Base-by-base conservation (phyloP, 495 filamentous ascomycete genomes). In the Penicillium robsamsonii region DNA sequence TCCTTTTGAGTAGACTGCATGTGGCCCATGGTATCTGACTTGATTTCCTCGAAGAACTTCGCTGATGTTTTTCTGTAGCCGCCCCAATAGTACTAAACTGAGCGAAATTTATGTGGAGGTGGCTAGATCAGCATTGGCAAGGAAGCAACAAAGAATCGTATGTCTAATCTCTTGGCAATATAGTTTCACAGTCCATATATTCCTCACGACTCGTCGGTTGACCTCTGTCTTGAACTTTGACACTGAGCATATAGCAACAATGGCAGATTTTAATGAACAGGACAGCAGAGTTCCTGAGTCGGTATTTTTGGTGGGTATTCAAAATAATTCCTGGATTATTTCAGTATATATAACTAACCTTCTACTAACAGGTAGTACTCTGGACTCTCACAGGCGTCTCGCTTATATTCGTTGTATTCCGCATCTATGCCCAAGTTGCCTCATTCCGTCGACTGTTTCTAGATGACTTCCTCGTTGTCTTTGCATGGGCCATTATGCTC, bases 401-500 rank as follows among this genome's bases (percentile, higher is more conserved):
- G 11, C 55, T 68, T 30, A 13, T 55, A n/a, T 65, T 60, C n/a
- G 25, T 65, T 27, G 5, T 53, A 1, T 63, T 70, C 31, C 62
- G 67, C 3, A 41, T 63, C 3, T 46, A 63, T 27, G 62, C 63
- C 38, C 59, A 66, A 29, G 3, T 63, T 18, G 49, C 49, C 7
- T 60, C 55, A 7, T 70, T 70, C 53, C 59, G 52, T 42, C 55
- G 50, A 2, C 22, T 70, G 0, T 66, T 45, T 29, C 52, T 61
- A 15, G 67, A 70, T 43, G 67, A 68, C 37, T 44, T 55, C 37
- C 43, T 70, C 10, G 56, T 66, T 13, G n/a, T 65, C 1, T 27
- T 59, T 35, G 52, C 65, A 15, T 70, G 67, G 57, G 12, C 57
- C n/a, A 55, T 68, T 29, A 56, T 69, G 9, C 62, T 69, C 24